Conservation (phyloP, 78 protist species). For the Guillardia theta region DNA sequence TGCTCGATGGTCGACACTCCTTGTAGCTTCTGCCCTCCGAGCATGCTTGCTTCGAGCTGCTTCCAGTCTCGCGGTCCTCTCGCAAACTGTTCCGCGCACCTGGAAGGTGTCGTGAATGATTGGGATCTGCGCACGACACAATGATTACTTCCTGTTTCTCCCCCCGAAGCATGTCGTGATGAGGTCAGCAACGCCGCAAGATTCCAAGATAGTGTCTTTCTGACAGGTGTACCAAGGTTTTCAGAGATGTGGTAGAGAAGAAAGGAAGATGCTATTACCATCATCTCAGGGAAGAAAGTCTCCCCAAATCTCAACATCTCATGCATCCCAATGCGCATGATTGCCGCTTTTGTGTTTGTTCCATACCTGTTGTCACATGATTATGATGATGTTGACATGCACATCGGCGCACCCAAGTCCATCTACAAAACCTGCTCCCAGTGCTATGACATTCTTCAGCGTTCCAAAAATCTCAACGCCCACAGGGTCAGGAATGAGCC, state of each 20-base stretch:
- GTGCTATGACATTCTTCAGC: conserved; percentile 49
- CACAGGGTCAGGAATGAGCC: not conserved
- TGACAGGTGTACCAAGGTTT: no score
- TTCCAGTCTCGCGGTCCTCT: not conserved
- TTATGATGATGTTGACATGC: no score
- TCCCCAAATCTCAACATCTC: not conserved
- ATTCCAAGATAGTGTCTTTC: conserved; percentile 50
- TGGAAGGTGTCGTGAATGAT: no score
- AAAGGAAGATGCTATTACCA: no score
- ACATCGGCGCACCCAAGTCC: conserved; percentile 59
- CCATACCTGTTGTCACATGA: not conserved
- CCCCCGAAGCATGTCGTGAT: conserved; percentile 65
- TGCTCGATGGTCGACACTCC: not conserved
- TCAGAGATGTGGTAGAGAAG: no score
- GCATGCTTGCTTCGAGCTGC: not conserved
- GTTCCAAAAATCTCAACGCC: not conserved
- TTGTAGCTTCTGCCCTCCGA: not conserved
- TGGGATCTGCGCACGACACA: no score
- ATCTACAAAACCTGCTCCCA: conserved; percentile 73
- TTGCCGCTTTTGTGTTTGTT: not conserved
- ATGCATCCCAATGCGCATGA: not conserved
- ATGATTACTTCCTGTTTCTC: no score
- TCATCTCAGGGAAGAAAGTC: not conserved
- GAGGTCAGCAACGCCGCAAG: conserved; percentile 77
- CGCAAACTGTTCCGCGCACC: not conserved